Evolutionary conservation across 192 early-diverging fungal genomes (phyloP), one percentile per base, ranked within the genome.

Genomic region (Coemansia interrupta): DNA sequence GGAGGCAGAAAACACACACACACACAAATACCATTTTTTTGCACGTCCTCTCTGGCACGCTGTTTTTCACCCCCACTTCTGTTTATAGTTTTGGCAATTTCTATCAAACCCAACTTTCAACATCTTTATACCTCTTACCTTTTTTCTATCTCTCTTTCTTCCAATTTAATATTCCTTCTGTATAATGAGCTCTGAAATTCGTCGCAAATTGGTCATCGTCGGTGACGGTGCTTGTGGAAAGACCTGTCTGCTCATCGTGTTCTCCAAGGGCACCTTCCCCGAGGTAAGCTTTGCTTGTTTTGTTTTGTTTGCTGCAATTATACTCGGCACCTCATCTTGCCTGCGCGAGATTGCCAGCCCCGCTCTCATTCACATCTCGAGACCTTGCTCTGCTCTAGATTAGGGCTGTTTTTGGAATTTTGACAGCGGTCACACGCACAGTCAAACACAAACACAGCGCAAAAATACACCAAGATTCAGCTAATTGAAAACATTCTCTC

Each of bases 221-320:
- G 93, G 92, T 51, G 92, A 95, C 71, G 92, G 92, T 78, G 89
- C 89, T 53, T 90, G 89, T 65, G 92, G 91, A 56, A 95, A 95
- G 72, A 93, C 90, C 13, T 95, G 90, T 65, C 80, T 93, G 63
- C 73, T 92, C 54, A 86, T 89, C 63, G 89, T 91, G 48, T 95
- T 92, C 61, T 83, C 84, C 43, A 84, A 88, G 19, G 84, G 84
- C 22, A 60, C 64, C 20, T 92, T 90, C 67, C 92, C 91, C 38
- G 84, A 89, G 77, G 91, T 94, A 81, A 63, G 81, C 76, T 26
- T 59, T 23, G 39, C 18, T 50, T 29, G 22, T n/a, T 18, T 52
- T 61, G 42, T 54, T 14, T n/a, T 54, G 52, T 20, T 58, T 52
- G 12, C 26, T 26, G 26, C 26, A 26, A 4, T 4, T 26, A 26